Conservation (phyloP, 148 eudicot species). For the Chenopodium formosanum region DNA sequence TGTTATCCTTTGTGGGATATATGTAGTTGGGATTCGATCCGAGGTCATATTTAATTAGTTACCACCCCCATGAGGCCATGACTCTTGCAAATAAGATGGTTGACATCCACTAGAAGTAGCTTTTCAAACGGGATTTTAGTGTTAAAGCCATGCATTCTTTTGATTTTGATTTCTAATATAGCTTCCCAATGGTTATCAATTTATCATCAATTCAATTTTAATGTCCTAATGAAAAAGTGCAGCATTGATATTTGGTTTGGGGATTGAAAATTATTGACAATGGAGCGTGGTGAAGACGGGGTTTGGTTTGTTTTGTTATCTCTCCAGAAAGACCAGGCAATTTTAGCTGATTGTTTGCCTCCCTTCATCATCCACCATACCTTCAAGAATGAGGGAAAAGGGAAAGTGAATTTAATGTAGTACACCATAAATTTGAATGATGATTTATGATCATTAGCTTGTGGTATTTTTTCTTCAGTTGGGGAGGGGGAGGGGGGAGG, state of each 20-base stretch:
- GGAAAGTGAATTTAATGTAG: not conserved
- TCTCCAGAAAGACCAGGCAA: not conserved
- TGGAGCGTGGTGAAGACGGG: not conserved
- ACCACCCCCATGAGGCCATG: not conserved
- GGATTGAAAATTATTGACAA: not conserved
- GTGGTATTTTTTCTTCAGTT: not conserved
- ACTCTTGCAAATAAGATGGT: not conserved
- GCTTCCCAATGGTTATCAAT: too few species aligned
- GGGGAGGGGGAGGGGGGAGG: too few species aligned
- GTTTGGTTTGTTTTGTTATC: not conserved
- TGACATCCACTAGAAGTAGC: not conserved
- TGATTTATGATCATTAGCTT: not conserved
- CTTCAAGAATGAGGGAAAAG: not conserved
- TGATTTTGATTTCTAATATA: too few species aligned
- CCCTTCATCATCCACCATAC: not conserved
- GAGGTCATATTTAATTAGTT: too few species aligned
- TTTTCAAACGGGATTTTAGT: not conserved
- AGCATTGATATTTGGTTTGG: not conserved
- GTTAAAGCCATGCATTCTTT: too few species aligned
- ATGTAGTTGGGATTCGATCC: too few species aligned
- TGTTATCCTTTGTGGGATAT: not conserved
- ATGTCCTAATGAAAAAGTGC: not conserved
- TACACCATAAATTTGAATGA: not conserved
- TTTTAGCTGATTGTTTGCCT: not conserved
- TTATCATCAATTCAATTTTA: too few species aligned